Conservation (phyloP, 495 filamentous ascomycete species). For the Talaromyces stipitatus region DNA sequence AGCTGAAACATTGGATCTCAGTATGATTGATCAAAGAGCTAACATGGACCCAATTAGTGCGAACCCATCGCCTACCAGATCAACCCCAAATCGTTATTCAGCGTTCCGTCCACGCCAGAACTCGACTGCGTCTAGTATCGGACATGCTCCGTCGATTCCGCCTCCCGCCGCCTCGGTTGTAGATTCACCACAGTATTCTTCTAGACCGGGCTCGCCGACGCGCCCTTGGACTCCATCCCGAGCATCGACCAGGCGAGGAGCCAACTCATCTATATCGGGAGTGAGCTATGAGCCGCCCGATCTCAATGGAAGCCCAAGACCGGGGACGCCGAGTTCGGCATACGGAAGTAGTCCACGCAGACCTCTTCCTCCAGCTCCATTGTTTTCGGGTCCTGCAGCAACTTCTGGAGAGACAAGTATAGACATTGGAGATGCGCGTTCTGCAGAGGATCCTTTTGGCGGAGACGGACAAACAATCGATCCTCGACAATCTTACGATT, state of each 20-base stretch:
- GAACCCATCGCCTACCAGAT: conserved; percentile 14
- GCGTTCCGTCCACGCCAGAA: conserved; percentile 8
- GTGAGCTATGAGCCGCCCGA: conserved; percentile 77
- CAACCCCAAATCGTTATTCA: conserved; percentile 25
- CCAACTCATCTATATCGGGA: conserved; percentile 43
- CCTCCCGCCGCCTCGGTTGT: conserved; percentile 37
- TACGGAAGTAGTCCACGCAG: conserved; percentile 80
- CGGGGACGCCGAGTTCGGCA: conserved; percentile 79
- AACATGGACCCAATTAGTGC: conserved; percentile 17
- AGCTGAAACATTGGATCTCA: conserved; percentile 9
- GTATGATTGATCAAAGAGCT: conserved; percentile 15
- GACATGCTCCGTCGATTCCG: conserved; percentile 46
- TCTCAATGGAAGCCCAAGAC: conserved; percentile 80
- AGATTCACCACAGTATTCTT: conserved; percentile 43
- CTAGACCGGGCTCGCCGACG: conserved; percentile 48
- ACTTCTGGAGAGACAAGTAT: conserved; percentile 32
- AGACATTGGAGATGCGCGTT: conserved; percentile 51
- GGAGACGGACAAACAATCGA: conserved; percentile 45
- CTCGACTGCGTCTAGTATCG: conserved; percentile 43
- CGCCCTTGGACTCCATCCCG: conserved; percentile 71
- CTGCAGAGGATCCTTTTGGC: conserved; percentile 70
- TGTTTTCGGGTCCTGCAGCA: conserved; percentile 54
- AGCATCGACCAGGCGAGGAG: conserved; percentile 55
- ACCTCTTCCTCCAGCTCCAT: conserved; percentile 84
- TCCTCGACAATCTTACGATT: conserved; percentile 44